These are phyloP conservation scores for Coemansia sp. DNA, from an alignment of 192 early-diverging fungal species.

Conservation along the genomic window DNA sequence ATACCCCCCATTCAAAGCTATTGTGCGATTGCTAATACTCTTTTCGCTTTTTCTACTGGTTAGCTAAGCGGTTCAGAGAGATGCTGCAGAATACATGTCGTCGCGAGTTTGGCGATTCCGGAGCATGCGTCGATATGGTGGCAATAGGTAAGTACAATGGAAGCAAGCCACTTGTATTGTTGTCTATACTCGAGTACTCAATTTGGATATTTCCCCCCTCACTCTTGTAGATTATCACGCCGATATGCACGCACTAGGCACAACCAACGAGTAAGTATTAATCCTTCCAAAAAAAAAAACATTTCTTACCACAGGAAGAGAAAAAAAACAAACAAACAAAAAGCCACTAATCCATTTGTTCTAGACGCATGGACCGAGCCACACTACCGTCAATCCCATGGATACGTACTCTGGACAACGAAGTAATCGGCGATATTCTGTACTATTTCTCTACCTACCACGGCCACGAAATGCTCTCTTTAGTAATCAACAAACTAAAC, in stretches of 20 bases:
- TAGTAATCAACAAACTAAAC: slow-evolving; percentile 62
- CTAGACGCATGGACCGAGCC: slow-evolving; percentile 45
- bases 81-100: slow-evolving; percentile 25
- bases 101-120: slow-evolving; percentile 25
- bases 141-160: slow-evolving; percentile 23
- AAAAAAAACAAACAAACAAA: not conserved
- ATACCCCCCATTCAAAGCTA: too few relatives aligned
- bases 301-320: not conserved
- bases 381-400: slow-evolving; percentile 57
- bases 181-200: not conserved
- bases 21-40: too few relatives aligned
- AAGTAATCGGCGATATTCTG: slow-evolving; percentile 52
- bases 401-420: slow-evolving; percentile 55
- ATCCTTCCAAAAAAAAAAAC: not conserved
- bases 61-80: slow-evolving; percentile 28
- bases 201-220: not conserved
- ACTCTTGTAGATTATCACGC: slow-evolving; percentile 32
- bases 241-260: slow-evolving; percentile 35
- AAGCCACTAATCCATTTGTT: not conserved
- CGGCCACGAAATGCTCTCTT: slow-evolving; percentile 57
- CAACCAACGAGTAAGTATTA: slow-evolving; percentile 27
- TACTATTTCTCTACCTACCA: slow-evolving; percentile 55
- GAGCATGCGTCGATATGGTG: slow-evolving; percentile 38
- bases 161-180: not conserved
- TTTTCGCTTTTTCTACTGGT: too few relatives aligned